Conservation (phyloP, 495 filamentous ascomycete genomes). For the Penicillium manginii region DNA sequence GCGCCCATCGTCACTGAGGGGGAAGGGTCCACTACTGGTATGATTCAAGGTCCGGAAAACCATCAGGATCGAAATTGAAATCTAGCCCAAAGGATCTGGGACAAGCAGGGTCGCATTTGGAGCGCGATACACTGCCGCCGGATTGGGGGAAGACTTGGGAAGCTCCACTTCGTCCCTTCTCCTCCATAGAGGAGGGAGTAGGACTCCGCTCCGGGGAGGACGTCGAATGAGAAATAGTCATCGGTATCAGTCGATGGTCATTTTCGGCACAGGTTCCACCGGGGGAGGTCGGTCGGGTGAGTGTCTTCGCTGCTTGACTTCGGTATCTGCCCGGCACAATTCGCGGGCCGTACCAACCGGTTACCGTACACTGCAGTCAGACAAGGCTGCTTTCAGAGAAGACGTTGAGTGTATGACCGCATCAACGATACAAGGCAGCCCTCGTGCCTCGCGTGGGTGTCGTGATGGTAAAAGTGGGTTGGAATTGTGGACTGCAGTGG, state of each 20-base stretch:
- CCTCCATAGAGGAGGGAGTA: slow-evolving; percentile 7
- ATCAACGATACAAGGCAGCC: slow-evolving; percentile 11
- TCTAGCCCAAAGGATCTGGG: slow-evolving; percentile 8
- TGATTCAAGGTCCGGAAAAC: slow-evolving; percentile 1
- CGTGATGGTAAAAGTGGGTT: slow-evolving; percentile 4
- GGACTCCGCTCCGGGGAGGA: slow-evolving; percentile 1
- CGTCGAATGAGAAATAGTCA: slow-evolving; percentile 9
- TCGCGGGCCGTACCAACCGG: slow-evolving; percentile 6
- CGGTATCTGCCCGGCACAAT: slow-evolving; percentile 16
- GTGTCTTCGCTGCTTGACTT: background rate
- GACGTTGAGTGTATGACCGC: slow-evolving; percentile 11
- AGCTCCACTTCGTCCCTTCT: background rate
- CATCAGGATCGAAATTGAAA: slow-evolving; percentile 12
- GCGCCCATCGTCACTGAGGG: slow-evolving; percentile 3
- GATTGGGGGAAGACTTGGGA: slow-evolving; percentile 20
- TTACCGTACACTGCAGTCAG: slow-evolving; percentile 8
- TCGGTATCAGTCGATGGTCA: slow-evolving; percentile 1
- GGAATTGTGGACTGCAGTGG: background rate
- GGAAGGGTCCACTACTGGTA: slow-evolving; percentile 15
- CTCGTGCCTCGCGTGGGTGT: slow-evolving; percentile 16
- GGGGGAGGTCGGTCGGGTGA: slow-evolving; percentile 1
- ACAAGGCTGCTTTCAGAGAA: slow-evolving; percentile 14
- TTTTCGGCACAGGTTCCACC: slow-evolving; percentile 21
- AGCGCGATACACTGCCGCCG: slow-evolving; percentile 17
- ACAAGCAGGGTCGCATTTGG: slow-evolving; percentile 22